Conservation (phyloP, 768 basidiomycete genomes). For the Auricularia heimuer region DNA sequence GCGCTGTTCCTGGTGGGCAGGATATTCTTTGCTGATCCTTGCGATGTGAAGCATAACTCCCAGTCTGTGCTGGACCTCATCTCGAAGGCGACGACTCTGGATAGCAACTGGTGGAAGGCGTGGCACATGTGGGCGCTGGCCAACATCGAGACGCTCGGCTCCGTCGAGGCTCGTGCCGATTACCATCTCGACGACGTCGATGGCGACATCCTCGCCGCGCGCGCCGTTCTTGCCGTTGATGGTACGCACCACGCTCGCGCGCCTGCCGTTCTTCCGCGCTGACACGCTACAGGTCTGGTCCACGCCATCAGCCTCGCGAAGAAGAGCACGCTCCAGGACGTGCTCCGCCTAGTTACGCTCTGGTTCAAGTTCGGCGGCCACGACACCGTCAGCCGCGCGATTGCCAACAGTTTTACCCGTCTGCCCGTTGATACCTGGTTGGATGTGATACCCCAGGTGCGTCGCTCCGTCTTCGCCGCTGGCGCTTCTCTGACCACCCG, state of each 20-base stretch:
- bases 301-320: slow-evolving; percentile 35
- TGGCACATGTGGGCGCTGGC: slow-evolving; percentile 44
- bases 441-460: slow-evolving; percentile 41
- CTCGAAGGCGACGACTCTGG: slow-evolving; percentile 32
- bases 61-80: neutral
- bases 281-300: slow-evolving; percentile 31
- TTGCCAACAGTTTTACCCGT: slow-evolving; percentile 31
- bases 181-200: slow-evolving; percentile 21
- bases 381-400: slow-evolving; percentile 28
- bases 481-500: neutral
- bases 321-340: slow-evolving; percentile 37
- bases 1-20: neutral
- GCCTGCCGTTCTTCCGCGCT: neutral
- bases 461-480: neutral
- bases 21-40: neutral
- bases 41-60: slow-evolving; percentile 16
- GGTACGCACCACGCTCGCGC: neutral
- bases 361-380: slow-evolving; percentile 44
- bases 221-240: neutral
- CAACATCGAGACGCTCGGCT: slow-evolving; percentile 35
- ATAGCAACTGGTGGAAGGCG: slow-evolving; percentile 41
- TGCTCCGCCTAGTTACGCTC: slow-evolving; percentile 35
- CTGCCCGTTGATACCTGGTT: slow-evolving; percentile 42
- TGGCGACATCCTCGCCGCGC: slow-evolving; percentile 2
- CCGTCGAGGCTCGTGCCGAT: slow-evolving; percentile 14